Evolutionary conservation across 1,284 basidiomycete genomes (phyloP), one percentile per base, ranked within the genome.

Genomic region (Pseudomicrostroma phylloplanum): DNA sequence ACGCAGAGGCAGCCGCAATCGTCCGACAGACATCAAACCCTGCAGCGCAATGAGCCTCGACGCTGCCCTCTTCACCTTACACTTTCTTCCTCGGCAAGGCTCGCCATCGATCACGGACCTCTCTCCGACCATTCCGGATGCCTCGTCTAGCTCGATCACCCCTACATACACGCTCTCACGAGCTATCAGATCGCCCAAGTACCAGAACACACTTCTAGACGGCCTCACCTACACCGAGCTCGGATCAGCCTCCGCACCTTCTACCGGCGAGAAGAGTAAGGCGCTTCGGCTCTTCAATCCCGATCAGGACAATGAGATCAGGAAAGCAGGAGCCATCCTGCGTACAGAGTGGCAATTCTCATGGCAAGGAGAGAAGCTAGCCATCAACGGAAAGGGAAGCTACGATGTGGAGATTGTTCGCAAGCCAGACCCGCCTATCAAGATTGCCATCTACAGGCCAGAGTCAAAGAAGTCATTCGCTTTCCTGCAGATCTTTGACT

Each of bases 361-460:
- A 73, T 90, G 88, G 88, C 88, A 90, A 82, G 85, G 61, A 1
- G 67, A 68, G 49, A 63, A 62, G 2, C 59, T 62, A 0, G 26
- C 25, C 30, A 15, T 43, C 17, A 36, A 36, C 9, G 26, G 42
- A 21, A 25, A 64, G 25, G 59, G 61, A 0, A 55, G 56, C 1
- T 70, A 70, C 41, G 57, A 58, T 11, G 64, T 70, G 76, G 89
- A 84, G 77, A 85, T 91, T 73, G 80, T 91, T 51, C 85, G 89
- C 51, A 90, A 90, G 74, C 89, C 89, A 2, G 89, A 92, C 69
- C 90, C 89, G 4, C 87, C 88, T 11, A 88, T 92, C 0, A 83
- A 90, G 1, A 86, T 90, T 12, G 89, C 89, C 30, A 89, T 88
- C 15, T 90, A 88, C 73, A 88, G 89, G 58, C 84, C 87, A 0